Evolutionary conservation across 2,329 filamentous ascomycete species (phyloP).

Genomic region (Nemania bipapillata): DNA sequence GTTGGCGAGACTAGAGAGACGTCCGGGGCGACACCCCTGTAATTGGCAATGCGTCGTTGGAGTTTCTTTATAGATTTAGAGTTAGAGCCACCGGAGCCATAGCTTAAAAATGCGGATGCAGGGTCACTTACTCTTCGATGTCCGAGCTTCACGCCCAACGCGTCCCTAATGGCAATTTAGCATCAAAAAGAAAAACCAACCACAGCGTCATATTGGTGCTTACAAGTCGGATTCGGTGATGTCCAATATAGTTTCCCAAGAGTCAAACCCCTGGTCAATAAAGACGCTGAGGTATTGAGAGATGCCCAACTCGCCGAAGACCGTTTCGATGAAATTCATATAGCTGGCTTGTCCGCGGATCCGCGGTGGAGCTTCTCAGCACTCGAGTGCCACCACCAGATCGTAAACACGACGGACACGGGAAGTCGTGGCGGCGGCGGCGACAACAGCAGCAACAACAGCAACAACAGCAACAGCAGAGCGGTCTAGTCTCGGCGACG

Average conservation of each 20-base stretch:
- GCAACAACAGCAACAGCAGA: neutral
- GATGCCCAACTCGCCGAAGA: slow-evolving; percentile 80
- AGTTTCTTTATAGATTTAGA: slow-evolving; percentile 68
- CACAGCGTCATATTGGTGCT: slow-evolving; percentile 48
- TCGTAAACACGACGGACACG: slow-evolving; percentile 8
- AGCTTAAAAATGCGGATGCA: neutral
- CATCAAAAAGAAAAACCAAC: slow-evolving; percentile 14
- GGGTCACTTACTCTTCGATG: slow-evolving; percentile 74
- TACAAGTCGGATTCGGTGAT: slow-evolving; percentile 87
- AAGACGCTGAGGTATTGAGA: slow-evolving; percentile 79
- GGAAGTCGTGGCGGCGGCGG: slow-evolving; percentile 1
- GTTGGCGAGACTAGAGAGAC: slow-evolving; percentile 62
- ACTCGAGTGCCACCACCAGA: slow-evolving; percentile 30
- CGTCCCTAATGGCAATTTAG: slow-evolving; percentile 64
- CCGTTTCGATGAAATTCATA: slow-evolving; percentile 72
- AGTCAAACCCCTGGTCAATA: slow-evolving; percentile 82
- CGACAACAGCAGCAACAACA: neutral
- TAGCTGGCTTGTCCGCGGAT: slow-evolving; percentile 44
- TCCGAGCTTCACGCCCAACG: slow-evolving; percentile 79
- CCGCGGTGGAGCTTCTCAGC: slow-evolving; percentile 33
- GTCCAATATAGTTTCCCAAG: slow-evolving; percentile 84
- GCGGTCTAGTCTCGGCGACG: neutral
- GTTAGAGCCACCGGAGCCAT: slow-evolving; percentile 14
- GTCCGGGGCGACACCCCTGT: slow-evolving; percentile 69
- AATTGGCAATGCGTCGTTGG: slow-evolving; percentile 83